Evolutionary conservation across 2,329 filamentous ascomycete genomes (phyloP).

Genomic region (Colletotrichum chlorophyti): DNA sequence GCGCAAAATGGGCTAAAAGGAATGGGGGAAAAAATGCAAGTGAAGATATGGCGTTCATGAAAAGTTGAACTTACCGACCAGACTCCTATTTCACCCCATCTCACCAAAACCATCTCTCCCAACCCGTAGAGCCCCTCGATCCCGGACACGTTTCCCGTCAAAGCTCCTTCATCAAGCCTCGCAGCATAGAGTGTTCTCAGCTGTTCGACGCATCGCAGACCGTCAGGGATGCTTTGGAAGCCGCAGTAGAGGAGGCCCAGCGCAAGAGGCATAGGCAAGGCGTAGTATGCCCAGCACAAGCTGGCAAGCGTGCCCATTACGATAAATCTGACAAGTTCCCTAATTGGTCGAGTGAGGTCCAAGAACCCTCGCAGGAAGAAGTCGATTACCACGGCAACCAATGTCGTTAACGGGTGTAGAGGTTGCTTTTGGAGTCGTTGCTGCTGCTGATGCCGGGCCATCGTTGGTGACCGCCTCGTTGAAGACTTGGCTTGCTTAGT

Average conservation of each 20-base stretch:
- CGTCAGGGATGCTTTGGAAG: conserved; percentile 23
- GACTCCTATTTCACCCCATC: conserved; percentile 24
- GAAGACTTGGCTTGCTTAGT: conserved; percentile 18
- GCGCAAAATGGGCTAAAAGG: neutral
- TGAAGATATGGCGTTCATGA: neutral
- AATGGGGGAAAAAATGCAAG: neutral
- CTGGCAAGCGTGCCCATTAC: conserved; percentile 20
- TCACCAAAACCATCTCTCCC: conserved; percentile 20
- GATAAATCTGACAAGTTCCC: conserved; percentile 13
- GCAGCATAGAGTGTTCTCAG: conserved; percentile 5
- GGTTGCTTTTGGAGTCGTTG: conserved; percentile 6
- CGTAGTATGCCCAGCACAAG: conserved; percentile 21
- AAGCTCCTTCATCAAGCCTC: neutral
- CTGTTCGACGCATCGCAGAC: conserved; percentile 14
- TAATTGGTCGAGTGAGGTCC: conserved; percentile 21
- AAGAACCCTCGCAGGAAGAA: conserved; percentile 19
- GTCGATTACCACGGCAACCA: conserved; percentile 22
- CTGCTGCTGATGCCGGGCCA: conserved; percentile 13
- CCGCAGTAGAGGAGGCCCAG: conserved; percentile 23
- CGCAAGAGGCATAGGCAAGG: conserved; percentile 20
- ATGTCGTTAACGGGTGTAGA: conserved; percentile 12
- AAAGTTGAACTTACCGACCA: conserved; percentile 19
- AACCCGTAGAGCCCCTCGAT: conserved; percentile 23
- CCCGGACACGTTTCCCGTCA: neutral
- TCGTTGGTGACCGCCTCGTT: conserved; percentile 4